phyloP scores from a whole-genome alignment of 1,284 basidiomycete species.

The Sporisorium scitamineum region DNA sequence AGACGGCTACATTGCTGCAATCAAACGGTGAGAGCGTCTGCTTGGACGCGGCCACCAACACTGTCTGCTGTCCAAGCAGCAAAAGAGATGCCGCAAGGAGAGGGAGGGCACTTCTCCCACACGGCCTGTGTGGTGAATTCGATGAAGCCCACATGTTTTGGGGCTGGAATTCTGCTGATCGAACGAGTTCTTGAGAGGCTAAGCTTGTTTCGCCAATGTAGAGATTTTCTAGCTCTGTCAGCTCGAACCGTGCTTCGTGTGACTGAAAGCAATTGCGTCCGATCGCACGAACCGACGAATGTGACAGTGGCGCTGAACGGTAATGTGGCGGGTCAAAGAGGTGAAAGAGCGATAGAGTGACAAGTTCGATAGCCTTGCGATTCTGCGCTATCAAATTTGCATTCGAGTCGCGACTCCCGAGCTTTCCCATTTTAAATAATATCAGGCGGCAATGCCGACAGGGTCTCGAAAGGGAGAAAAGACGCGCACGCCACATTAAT shows the following conservation, averaged over 20 bases:
- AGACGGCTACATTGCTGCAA: slow-evolving; percentile 40
- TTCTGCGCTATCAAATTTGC: slow-evolving; percentile 3
- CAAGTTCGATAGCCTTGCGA: not conserved
- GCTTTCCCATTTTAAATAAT: slow-evolving; percentile 8
- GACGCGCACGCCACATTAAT: not conserved
- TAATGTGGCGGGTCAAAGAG: not conserved
- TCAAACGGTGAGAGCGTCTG: slow-evolving; percentile 48
- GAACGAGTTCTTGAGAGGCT: slow-evolving; percentile 3
- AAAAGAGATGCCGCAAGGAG: slow-evolving; percentile 21
- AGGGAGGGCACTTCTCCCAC: not conserved
- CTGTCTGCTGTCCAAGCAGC: slow-evolving; percentile 14
- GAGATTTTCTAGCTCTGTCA: not conserved
- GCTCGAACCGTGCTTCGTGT: not conserved
- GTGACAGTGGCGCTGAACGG: not conserved
- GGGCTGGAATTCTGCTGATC: not conserved
- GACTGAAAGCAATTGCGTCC: not conserved
- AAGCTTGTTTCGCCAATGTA: not conserved
- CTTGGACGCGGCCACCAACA: slow-evolving; percentile 19
- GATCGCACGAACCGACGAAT: not conserved
- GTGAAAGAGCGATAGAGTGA: not conserved
- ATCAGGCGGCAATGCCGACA: slow-evolving; percentile 5
- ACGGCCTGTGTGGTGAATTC: slow-evolving; percentile 6
- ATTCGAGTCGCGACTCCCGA: slow-evolving; percentile 9
- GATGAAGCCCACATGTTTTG: slow-evolving; percentile 13
- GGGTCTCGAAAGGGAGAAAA: not conserved